Conservation (phyloP, 2,329 filamentous ascomycete genomes). For the Huntiella decipiens region DNA sequence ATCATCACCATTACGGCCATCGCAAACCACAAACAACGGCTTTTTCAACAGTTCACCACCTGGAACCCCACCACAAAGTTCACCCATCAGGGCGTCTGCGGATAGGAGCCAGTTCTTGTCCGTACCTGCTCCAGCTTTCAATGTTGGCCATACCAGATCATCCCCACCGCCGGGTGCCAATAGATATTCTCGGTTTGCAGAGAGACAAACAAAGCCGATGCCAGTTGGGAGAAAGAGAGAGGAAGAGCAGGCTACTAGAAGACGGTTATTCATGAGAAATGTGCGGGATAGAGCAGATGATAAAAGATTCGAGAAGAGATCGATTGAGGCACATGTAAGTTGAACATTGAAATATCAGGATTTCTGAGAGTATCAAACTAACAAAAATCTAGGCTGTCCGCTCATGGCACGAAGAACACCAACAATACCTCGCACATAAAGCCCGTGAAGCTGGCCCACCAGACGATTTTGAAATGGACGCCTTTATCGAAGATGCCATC, state of each 20-base stretch:
- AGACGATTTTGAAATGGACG: constrained; percentile 7
- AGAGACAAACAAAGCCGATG: constrained; percentile 40
- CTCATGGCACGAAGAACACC: constrained; percentile 12
- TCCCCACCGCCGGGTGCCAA: constrained; percentile 4
- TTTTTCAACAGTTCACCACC: constrained; percentile 8
- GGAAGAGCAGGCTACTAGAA: constrained; percentile 41
- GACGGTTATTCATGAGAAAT: constrained; percentile 50
- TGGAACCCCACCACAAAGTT: constrained; percentile 3
- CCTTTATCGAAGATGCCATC: constrained; percentile 9
- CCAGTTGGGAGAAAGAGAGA: constrained; percentile 42
- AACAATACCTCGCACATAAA: constrained; percentile 11
- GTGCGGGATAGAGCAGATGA: constrained; percentile 43
- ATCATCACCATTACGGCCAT: constrained; percentile 40
- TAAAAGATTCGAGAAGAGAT: constrained; percentile 37
- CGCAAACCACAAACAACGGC: constrained; percentile 20
- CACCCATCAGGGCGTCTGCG: constrained; percentile 18
- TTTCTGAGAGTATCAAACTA: neutral
- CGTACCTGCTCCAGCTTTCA: neutral
- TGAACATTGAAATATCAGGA: neutral
- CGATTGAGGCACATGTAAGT: constrained; percentile 37
- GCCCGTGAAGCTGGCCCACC: constrained; percentile 7
- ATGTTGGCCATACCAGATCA: neutral
- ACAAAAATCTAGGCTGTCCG: constrained; percentile 5
- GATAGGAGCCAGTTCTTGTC: constrained; percentile 5
- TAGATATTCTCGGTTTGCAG: constrained; percentile 28